phyloP scores from a whole-genome alignment of 306 rosid species.

The Casuarina cunninghamiana region DNA sequence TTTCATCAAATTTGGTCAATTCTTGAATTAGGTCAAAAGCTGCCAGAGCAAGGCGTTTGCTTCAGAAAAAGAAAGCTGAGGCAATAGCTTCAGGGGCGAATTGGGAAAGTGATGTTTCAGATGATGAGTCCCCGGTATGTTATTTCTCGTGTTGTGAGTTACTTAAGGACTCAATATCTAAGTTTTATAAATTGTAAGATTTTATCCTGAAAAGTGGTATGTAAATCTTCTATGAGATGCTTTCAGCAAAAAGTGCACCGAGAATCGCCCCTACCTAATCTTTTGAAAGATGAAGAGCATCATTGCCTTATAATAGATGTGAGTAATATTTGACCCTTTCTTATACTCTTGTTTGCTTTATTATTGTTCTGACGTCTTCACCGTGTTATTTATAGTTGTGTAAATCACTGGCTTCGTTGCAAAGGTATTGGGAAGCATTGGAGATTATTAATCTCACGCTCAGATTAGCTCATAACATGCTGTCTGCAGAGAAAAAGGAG shows the following conservation, averaged over 20 bases:
- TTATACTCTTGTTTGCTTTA: slow-evolving; percentile 9
- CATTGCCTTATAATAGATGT: slow-evolving; percentile 71
- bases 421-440: slow-evolving; percentile 74
- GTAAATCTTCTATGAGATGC: slow-evolving; percentile 28
- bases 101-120: slow-evolving; percentile 76
- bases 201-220: slow-evolving; percentile 21
- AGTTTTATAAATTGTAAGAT: slow-evolving; percentile 12
- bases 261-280: slow-evolving; percentile 65
- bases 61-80: slow-evolving; percentile 63
- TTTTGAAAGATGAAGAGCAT: slow-evolving; percentile 69
- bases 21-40: slow-evolving; percentile 66
- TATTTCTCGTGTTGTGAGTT: slow-evolving; percentile 8
- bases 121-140: slow-evolving; percentile 59
- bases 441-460: slow-evolving; percentile 74
- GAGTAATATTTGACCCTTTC: slow-evolving; percentile 36
- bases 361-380: slow-evolving; percentile 20
- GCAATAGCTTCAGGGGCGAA: slow-evolving; percentile 74
- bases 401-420: slow-evolving; percentile 73
- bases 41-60: slow-evolving; percentile 69
- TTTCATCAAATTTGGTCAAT: slow-evolving; percentile 3
- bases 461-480: slow-evolving; percentile 47
- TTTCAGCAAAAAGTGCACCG: slow-evolving; percentile 39
- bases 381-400: slow-evolving; percentile 60
- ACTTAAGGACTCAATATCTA: slow-evolving; percentile 21
- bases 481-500: slow-evolving; percentile 65